A percentile compares a stretch with the other conserved stretches of the same genome.
Conservation (phyloP, 139 green algal species). For the Zygnema cylindricum region DNA sequence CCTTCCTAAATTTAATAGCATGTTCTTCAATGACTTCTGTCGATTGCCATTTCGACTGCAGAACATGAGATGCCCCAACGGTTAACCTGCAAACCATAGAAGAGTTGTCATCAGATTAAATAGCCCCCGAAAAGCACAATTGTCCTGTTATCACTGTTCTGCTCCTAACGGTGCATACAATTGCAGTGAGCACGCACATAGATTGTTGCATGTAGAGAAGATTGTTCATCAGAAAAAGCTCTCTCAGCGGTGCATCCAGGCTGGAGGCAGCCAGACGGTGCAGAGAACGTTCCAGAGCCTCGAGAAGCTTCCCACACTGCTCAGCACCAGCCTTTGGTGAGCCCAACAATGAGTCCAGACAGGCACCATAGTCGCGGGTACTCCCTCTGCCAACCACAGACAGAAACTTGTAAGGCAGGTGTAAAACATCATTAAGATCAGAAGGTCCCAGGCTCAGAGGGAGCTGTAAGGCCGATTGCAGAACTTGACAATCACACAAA, state of each 20-base stretch:
- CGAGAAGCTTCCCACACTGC: slow-evolving; percentile 17
- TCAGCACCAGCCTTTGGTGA: not conserved
- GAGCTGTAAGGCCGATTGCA: not conserved
- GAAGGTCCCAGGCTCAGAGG: not conserved
- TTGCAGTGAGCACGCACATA: not conserved
- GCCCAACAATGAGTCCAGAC: not conserved
- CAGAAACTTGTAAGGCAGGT: too few relatives aligned
- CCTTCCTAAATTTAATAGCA: not conserved
- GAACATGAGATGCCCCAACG: not conserved
- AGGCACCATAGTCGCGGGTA: not conserved
- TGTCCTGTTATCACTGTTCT: too few relatives aligned
- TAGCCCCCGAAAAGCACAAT: too few relatives aligned
- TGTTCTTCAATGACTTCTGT: not conserved
- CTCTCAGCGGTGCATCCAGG: slow-evolving; percentile 7
- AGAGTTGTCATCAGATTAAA: too few relatives aligned
- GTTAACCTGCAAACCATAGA: too few relatives aligned
- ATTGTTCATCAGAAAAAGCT: slow-evolving; percentile 29
- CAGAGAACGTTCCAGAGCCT: not conserved
- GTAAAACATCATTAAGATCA: not conserved
- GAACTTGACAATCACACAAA: not conserved
- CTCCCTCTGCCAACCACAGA: not conserved
- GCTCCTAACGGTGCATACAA: too few relatives aligned
- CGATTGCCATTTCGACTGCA: not conserved
- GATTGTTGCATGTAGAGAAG: slow-evolving; percentile 4
- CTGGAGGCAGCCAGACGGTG: not conserved